Conservation (phyloP, 352 stramenopile genomes). For the Globisporangium viniferum region DNA sequence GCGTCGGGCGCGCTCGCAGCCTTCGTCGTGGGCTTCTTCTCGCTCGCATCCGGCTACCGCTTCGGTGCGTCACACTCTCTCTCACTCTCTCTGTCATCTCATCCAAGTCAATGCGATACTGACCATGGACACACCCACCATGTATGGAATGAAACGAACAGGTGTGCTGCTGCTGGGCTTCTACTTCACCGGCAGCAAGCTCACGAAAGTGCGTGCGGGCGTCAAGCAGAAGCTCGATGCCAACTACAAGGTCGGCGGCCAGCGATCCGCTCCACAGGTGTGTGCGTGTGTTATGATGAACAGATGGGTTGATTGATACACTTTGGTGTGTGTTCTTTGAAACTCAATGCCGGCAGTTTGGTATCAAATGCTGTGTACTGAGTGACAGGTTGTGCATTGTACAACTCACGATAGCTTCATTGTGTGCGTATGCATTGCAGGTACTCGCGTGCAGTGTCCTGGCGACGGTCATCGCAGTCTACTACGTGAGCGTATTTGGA, state of each 20-base stretch:
- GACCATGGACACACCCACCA: too few relatives aligned
- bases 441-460: slow-evolving; percentile 82
- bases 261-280: slow-evolving; percentile 60
- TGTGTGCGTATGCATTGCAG: slow-evolving; percentile 18
- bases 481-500: slow-evolving; percentile 33
- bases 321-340: background rate
- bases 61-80: slow-evolving; percentile 38
- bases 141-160: slow-evolving; percentile 15
- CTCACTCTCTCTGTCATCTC: background rate
- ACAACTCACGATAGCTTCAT: background rate
- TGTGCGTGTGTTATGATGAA: too few relatives aligned
- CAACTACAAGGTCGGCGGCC: slow-evolving; percentile 78
- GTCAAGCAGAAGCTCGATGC: slow-evolving; percentile 62
- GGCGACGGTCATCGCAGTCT: slow-evolving; percentile 62
- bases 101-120: background rate
- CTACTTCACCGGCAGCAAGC: slow-evolving; percentile 83
- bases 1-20: slow-evolving; percentile 53
- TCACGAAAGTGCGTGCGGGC: slow-evolving; percentile 68
- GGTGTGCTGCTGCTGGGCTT: slow-evolving; percentile 78
- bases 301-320: background rate
- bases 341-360: background rate
- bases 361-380: background rate
- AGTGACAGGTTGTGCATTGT: background rate
- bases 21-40: slow-evolving; percentile 63
- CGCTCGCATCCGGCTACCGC: slow-evolving; percentile 58